Evolutionary conservation across 2,329 filamentous ascomycete species (phyloP).

Genomic region (Colletotrichum kahawae): DNA sequence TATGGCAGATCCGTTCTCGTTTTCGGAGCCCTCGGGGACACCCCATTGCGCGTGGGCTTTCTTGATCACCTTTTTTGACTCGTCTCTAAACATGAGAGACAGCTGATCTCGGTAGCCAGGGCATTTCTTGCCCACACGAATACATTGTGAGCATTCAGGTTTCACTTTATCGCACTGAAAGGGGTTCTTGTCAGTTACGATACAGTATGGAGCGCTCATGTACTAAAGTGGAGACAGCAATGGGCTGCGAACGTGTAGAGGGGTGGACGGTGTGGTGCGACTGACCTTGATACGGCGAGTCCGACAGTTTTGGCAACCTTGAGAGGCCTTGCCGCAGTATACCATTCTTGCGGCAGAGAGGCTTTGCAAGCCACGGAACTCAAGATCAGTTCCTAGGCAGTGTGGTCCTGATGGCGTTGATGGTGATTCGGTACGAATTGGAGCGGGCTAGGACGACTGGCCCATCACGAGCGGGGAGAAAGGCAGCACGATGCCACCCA

Average conservation of each 20-base stretch:
- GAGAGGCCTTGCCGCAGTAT: constrained; percentile 62
- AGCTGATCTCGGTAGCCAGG: constrained; percentile 69
- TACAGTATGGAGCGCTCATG: neutral
- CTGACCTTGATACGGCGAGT: constrained; percentile 60
- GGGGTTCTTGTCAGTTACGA: neutral
- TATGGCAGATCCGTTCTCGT: neutral
- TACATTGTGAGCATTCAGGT: constrained; percentile 68
- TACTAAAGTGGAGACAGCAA: neutral
- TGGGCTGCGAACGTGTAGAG: neutral
- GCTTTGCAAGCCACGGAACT: neutral
- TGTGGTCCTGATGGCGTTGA: neutral
- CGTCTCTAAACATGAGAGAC: constrained; percentile 70
- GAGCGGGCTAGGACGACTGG: neutral
- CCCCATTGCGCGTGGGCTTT: constrained; percentile 62
- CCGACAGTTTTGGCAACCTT: constrained; percentile 59
- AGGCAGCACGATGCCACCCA: constrained; percentile 9
- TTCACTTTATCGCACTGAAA: constrained; percentile 63
- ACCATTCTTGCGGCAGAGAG: constrained; percentile 45
- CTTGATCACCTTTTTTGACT: constrained; percentile 65
- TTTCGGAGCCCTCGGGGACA: constrained; percentile 1
- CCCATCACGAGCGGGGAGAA: constrained; percentile 9
- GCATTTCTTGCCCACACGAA: constrained; percentile 63
- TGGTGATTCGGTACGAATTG: neutral
- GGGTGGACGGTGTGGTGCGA: neutral
- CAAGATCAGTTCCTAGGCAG: neutral